Base-by-base conservation (phyloP, 1,284 basidiomycete genomes). In the Rhodotorula sp. region DNA sequence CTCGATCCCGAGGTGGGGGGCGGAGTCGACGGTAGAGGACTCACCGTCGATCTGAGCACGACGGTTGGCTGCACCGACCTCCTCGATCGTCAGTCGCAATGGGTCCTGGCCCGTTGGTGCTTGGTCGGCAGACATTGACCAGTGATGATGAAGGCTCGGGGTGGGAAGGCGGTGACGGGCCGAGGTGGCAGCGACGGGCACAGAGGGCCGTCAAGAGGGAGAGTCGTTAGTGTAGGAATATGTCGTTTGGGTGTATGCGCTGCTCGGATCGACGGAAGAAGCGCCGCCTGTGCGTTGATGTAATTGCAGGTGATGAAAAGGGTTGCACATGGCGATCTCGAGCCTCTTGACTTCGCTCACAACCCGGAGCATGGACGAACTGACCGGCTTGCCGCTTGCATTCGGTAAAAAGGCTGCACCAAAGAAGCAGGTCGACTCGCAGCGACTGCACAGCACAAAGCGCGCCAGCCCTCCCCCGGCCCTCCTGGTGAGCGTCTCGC, bases 41-140 rank as follows among this genome's bases (percentile, higher is more conserved):
- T 30, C 2, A 53, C 72, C 72, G n/a, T 73, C 72, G n/a, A 73
- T 53, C 54, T 70, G 69, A 4, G 72, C 72, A 5, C 66, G 42
- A 7, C 66, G 49, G 37, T 69, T 70, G 5, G 72, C 72, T 4
- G 57, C 44, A 2, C 64, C 72, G 33, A 73, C 59, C 12, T 70
- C 69, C 15, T 70, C 67, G 33, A 73, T 15, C 6, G 64, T 68
- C 26, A 6, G 33, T n/a, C 15, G 44, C 29, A 26, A 49, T 29
- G 14, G 56, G n/a, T 42, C 44, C 14, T 14, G 63, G 42, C 51
- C 56, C 55, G 15, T 12, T 10, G 14, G n/a, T 1, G 37, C 33
- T 6, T 22, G 24, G 15, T 30, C 6, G 26, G 37, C 37, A 42
- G 37, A 42, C 37, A 42, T 42, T 6, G n/a, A 30, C 7, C 15